These are phyloP conservation scores for Vitis vinifera DNA, from an alignment of 164 flowering plant species.

Conservation along the genomic window DNA sequence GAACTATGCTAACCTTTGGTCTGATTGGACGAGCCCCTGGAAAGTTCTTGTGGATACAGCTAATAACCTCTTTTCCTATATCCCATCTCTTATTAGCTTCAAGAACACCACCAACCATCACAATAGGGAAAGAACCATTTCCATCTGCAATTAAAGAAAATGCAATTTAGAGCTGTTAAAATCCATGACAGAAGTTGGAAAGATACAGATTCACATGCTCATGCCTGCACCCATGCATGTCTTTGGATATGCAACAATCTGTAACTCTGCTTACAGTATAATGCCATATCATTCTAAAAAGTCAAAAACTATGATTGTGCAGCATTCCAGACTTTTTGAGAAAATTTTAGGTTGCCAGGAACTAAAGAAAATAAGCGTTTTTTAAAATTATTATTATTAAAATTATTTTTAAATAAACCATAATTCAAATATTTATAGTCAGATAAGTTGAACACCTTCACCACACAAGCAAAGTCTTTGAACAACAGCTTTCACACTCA, in stretches of 20 bases:
- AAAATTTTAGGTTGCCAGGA: too few relatives aligned
- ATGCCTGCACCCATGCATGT: too few relatives aligned
- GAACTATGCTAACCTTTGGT: slow-evolving; percentile 70
- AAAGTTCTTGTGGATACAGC: slow-evolving; percentile 50
- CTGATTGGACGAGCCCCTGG: slow-evolving; percentile 72
- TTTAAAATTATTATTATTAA: too few relatives aligned
- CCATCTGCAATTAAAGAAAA: slow-evolving; percentile 58
- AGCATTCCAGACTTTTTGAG: too few relatives aligned
- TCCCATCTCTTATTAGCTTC: slow-evolving; percentile 87
- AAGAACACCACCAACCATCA: slow-evolving; percentile 97
- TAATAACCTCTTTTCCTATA: slow-evolving; percentile 77
- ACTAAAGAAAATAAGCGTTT: too few relatives aligned
- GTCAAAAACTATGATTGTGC: too few relatives aligned
- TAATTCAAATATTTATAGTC: background rate
- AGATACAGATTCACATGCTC: too few relatives aligned
- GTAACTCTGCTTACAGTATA: too few relatives aligned
- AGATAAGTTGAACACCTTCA: slow-evolving; percentile 48
- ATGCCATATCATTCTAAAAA: too few relatives aligned
- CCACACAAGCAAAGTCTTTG: slow-evolving; percentile 77
- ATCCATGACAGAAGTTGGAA: too few relatives aligned
- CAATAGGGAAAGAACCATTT: slow-evolving; percentile 70
- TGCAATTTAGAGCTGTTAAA: too few relatives aligned
- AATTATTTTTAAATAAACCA: background rate
- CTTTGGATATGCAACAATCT: too few relatives aligned
- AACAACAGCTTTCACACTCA: slow-evolving; percentile 87